Evolutionary conservation across 495 filamentous ascomycete species (phyloP), one percentile per base, ranked within the genome.

Genomic region (Penicillium silybi): DNA sequence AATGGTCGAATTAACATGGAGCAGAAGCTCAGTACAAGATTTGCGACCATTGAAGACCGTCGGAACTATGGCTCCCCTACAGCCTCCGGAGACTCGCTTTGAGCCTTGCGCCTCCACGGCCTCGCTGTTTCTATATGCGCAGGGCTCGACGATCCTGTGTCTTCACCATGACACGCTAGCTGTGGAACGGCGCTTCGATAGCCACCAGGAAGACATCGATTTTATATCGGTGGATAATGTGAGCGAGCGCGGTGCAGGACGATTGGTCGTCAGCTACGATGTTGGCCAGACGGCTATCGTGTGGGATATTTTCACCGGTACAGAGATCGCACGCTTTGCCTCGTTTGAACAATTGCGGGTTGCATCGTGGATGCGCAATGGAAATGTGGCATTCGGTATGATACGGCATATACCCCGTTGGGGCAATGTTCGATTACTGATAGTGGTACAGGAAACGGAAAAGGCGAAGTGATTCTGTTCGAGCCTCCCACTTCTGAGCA

Each of bases 281-380:
- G 80, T 79, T 25, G 88, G 89, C 23, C 87, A 90, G 69, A 96
- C 89, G 4, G 91, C 91, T 1, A 95, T 97, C 61, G 90, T 98
- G 18, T 98, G 93, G 93, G 92, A 97, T 73, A 77, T 96, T 27
- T 83, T 95, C 69, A 96, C 90, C 0, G 93, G 93, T 27, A 87
- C 88, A 35, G 91, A 96, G 62, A 80, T 96, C 53, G 85, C 93
- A 16, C 80, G 92, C 42, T 97, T 97, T 68, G 85, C 85, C 46
- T 90, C 90, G 0, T 97, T 95, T 62, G 91, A 96, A 64, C 80
- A 85, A 53, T 80, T 98, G 48, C 82, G 80, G 35, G 85, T 88
- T 42, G 93, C 93, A 41, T 78, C 88, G 16, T 98, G 92, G 91
- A 96, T 98, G 93, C 82, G 86, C 42, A 96, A 97, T 74, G 93